phyloP scores from a whole-genome alignment of 2,329 filamentous ascomycete species.

The Coleophoma crateriformis region DNA sequence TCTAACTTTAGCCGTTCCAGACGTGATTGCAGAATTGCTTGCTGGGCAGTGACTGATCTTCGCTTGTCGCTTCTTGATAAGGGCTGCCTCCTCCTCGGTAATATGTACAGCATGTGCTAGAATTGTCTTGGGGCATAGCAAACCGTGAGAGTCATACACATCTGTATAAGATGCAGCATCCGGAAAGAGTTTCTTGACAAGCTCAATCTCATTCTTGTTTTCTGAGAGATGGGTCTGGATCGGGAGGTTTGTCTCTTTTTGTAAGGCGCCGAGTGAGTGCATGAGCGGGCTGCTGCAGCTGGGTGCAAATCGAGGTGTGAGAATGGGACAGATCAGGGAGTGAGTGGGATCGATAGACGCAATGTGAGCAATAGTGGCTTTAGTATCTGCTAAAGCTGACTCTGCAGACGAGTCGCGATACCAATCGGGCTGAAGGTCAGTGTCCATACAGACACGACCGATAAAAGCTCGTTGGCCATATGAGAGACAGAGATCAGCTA shows the following conservation, averaged over 20 bases:
- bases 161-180: slow-evolving; percentile 58
- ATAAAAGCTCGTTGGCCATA: slow-evolving; percentile 86
- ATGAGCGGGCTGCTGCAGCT: slow-evolving; percentile 58
- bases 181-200: slow-evolving; percentile 69
- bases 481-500: slow-evolving; percentile 75
- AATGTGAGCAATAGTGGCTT: slow-evolving; percentile 60
- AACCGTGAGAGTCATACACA: slow-evolving; percentile 69
- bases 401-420: slow-evolving; percentile 71
- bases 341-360: slow-evolving; percentile 57
- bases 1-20: slow-evolving; percentile 71
- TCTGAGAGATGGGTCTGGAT: slow-evolving; percentile 90
- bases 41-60: slow-evolving; percentile 84
- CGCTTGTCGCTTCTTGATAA: slow-evolving; percentile 55
- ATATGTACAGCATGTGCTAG: slow-evolving; percentile 84
- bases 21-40: slow-evolving; percentile 77
- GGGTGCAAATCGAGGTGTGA: slow-evolving; percentile 70
- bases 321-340: slow-evolving; percentile 67
- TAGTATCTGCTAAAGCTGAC: slow-evolving; percentile 49
- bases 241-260: slow-evolving; percentile 55
- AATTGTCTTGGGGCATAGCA: slow-evolving; percentile 70
- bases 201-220: slow-evolving; percentile 65
- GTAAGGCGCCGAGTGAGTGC: slow-evolving; percentile 56
- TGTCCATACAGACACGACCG: slow-evolving; percentile 94
- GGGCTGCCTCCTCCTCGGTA: slow-evolving; percentile 54
- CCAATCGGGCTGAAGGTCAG: slow-evolving; percentile 61